These are phyloP conservation scores for Penicillium taxi DNA, from an alignment of 495 filamentous ascomycete genomes.

Conservation along the genomic window DNA sequence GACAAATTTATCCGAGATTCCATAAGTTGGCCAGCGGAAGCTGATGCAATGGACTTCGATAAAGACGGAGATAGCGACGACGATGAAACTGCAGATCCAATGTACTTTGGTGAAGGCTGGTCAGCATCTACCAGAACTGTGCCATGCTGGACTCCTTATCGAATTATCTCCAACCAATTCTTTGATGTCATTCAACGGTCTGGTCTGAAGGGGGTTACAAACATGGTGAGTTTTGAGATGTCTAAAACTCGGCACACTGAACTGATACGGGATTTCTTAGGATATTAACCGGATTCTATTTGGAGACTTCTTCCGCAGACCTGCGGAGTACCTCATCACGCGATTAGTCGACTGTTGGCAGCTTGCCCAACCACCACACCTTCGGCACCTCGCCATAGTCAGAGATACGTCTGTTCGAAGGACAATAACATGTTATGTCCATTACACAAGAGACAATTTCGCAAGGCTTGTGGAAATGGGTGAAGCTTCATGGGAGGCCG, in stretches of 20 bases:
- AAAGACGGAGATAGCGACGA: conserved; percentile 5
- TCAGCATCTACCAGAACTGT: no score
- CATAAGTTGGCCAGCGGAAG: conserved; percentile 24
- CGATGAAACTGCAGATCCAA: conserved; percentile 9
- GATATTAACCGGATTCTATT: conserved; percentile 42
- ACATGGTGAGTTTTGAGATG: conserved; percentile 32
- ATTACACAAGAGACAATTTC: conserved; percentile 51
- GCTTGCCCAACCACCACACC: conserved; percentile 52
- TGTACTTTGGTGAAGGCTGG: conserved; percentile 28
- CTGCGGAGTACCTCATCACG: conserved; percentile 48
- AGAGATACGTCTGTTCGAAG: conserved; percentile 49
- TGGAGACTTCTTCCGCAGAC: conserved; percentile 49
- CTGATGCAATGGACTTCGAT: conserved; percentile 33
- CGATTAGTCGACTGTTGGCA: conserved; percentile 54
- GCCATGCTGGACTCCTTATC: conserved; percentile 50
- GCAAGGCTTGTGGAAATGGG: conserved; percentile 49
- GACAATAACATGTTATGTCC: conserved; percentile 49
- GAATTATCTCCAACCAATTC: conserved; percentile 44
- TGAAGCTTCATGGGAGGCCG: conserved; percentile 50
- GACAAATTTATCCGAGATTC: conserved; percentile 30
- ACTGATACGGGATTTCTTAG: conserved; percentile 18
- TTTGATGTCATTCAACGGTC: conserved; percentile 44
- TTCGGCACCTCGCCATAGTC: conserved; percentile 56
- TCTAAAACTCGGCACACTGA: background rate
- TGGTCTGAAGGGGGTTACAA: conserved; percentile 46